Base-by-base conservation (phyloP, 768 basidiomycete species). In the Rhodotorula babjevae region DNA sequence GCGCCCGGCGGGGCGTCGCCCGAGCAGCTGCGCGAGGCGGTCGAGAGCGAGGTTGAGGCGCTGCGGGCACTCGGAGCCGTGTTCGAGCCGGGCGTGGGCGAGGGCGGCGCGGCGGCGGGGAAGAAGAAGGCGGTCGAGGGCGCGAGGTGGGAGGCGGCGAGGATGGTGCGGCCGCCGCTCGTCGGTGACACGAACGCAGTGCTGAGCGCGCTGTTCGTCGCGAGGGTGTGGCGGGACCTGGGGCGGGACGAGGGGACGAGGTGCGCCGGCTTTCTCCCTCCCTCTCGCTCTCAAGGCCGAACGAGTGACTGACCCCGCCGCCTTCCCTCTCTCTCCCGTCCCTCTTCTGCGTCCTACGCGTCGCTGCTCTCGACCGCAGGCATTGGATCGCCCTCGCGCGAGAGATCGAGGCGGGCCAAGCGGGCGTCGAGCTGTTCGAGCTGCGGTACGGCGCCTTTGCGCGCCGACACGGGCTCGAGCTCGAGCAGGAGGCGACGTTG, bases 21-120 rank as follows among this genome's bases (percentile, higher is more conserved):
- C 5, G 33, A n/a, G n/a, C 63, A 42, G 33, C 46, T 74, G 79
- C 77, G 64, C 83, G 80, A 40, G 70, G 67, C 68, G 33, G 50
- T 76, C 50, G 23, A 7, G 9, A 19, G 18, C 21, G 73, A 68
- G 61, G 25, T 57, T 33, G 44, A 56, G 25, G 68, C 57, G 29
- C 59, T 72, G 14, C 47, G 29, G 16, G 36, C 53, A 55, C 55
- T 72, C 10, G 72, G 65, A 11, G 57, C 55, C 4, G 10, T 31
- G 31, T 14, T 36, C 21, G 29, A 18, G 16, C 31, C 14, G 47
- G 23, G 21, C 16, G 47, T 23, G 29, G 47, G 10, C 12, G 47
- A 7, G 21, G 49, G 4, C n/a, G n/a, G n/a, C n/a, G 36, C 36
- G 36, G 36, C 36, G 36, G 36, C 36, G 36, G 36, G 36, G 5